Conservation (phyloP, 306 rosid genomes). For the Elaeagnus macrophylla region DNA sequence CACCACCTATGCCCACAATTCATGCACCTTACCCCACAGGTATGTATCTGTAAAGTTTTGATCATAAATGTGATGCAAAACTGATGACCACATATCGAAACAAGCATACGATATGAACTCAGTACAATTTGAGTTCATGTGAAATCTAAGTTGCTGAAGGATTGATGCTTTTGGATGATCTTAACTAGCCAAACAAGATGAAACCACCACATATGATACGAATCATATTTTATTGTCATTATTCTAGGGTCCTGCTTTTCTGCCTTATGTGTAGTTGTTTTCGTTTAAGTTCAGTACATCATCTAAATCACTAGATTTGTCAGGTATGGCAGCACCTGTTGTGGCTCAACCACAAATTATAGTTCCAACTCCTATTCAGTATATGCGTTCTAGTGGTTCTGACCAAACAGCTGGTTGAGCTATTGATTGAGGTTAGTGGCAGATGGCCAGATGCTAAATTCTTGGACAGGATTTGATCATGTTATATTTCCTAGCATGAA, state of each 20-base stretch:
- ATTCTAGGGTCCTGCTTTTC: neutral
- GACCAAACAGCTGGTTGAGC: slow-evolving; percentile 21
- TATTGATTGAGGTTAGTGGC: slow-evolving; percentile 48
- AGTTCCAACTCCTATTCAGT: slow-evolving; percentile 19
- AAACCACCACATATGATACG: too few species aligned
- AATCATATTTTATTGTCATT: neutral
- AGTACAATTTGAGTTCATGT: too few species aligned
- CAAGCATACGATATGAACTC: neutral
- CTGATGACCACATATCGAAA: neutral
- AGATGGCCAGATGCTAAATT: neutral
- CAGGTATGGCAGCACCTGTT: slow-evolving; percentile 17
- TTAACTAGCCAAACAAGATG: too few species aligned
- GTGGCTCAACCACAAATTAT: slow-evolving; percentile 11
- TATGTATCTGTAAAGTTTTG: neutral
- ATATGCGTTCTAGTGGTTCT: slow-evolving; percentile 17
- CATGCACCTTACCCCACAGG: slow-evolving; percentile 23
- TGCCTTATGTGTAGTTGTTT: neutral
- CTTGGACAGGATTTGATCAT: neutral
- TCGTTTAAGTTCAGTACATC: neutral
- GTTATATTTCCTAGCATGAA: neutral
- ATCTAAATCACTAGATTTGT: neutral
- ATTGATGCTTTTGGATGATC: too few species aligned
- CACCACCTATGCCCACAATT: slow-evolving; percentile 13
- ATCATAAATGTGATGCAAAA: neutral
- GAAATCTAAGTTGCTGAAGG: too few species aligned